A percentile compares a stretch with the other conserved stretches of the same genome.
phyloP scores from a whole-genome alignment of 2,329 filamentous ascomycete species.

The Xylariaceae sp. region DNA sequence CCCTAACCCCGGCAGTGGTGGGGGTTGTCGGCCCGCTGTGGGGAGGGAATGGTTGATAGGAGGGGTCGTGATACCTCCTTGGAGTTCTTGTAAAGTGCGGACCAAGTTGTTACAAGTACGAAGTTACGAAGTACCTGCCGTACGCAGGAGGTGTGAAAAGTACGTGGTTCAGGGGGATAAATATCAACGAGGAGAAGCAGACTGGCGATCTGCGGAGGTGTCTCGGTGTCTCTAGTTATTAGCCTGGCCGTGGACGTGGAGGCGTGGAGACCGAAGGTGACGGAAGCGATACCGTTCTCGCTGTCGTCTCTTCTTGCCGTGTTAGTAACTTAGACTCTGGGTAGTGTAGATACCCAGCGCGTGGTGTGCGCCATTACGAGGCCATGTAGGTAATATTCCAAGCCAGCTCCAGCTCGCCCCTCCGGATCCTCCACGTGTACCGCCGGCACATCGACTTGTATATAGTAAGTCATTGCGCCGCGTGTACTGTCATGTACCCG shows the following conservation, averaged over 20 bases:
- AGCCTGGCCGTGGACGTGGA: not conserved
- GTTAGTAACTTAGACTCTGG: too few relatives aligned
- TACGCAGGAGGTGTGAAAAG: not conserved
- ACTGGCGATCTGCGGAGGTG: not conserved
- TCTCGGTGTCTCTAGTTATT: not conserved
- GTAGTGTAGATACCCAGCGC: too few relatives aligned
- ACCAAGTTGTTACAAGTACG: too few relatives aligned
- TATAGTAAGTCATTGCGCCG: too few relatives aligned
- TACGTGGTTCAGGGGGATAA: not conserved
- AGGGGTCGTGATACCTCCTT: not conserved
- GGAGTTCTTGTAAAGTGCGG: too few relatives aligned
- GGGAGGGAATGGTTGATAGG: slow-evolving; percentile 1
- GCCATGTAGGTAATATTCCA: too few relatives aligned
- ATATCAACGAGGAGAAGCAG: not conserved
- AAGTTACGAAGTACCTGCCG: not conserved
- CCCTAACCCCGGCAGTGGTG: slow-evolving; percentile 9
- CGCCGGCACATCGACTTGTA: too few relatives aligned
- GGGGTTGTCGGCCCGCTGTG: slow-evolving; percentile 21
- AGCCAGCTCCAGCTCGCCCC: too few relatives aligned
- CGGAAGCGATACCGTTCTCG: slow-evolving; percentile 4
- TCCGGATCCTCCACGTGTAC: too few relatives aligned
- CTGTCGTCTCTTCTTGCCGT: not conserved
- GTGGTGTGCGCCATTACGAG: too few relatives aligned
- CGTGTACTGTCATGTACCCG: too few relatives aligned
- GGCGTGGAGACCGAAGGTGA: not conserved